Base-by-base conservation (phyloP, 78 protist species). In the Dictyostelium capitatum region DNA sequence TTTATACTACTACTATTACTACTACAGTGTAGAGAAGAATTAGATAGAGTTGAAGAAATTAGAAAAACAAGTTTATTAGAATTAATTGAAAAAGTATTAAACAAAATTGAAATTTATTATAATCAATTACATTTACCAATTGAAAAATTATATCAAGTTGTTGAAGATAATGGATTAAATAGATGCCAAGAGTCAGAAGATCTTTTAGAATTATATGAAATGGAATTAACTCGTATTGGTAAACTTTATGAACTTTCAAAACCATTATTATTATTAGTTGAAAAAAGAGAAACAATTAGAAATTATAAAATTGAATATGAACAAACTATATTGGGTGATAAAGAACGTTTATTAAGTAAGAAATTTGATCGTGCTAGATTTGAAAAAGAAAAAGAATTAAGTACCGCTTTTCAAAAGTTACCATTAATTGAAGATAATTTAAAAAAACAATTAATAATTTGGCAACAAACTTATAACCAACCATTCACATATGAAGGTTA, bases 291-390 rank as follows among this genome's bases (percentile, higher is more conserved):
- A 64, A 41, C 37, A 2, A 87, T 87, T 37, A 74, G 93, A 74
- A 87, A 87, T 25, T 17, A 57, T n/a, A 87, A 87, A 74, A 87
- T 87, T 0, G 84, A 87, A 50, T 87, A 87, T 19, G 93, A 87
- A 54, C 93, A 87, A 50, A 87, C 28, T 59, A 82, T 87, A 10
- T n/a, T 87, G 9, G 93, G 93, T 19, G 93, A 87, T n/a, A 87
- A 87, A 46, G 93, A 87, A 32, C 74, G 93, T 57, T 65, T 87
- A 28, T 43, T 87, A 19, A 51, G 67, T 14, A 87, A 87, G 32
- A 87, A 87, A 51, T 77, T 77, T 32, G 93, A 87, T 77, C 83
- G 93, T 65, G 78, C 65, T 46, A 74, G 93, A 74, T 87, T 87
- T 54, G 67, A 73, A 32, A 82, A 87, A 37, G 93, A 87, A 50